Evolutionary conservation across 1,139 yeast genomes (phyloP).

Genomic region (Kodamaea plutei): DNA sequence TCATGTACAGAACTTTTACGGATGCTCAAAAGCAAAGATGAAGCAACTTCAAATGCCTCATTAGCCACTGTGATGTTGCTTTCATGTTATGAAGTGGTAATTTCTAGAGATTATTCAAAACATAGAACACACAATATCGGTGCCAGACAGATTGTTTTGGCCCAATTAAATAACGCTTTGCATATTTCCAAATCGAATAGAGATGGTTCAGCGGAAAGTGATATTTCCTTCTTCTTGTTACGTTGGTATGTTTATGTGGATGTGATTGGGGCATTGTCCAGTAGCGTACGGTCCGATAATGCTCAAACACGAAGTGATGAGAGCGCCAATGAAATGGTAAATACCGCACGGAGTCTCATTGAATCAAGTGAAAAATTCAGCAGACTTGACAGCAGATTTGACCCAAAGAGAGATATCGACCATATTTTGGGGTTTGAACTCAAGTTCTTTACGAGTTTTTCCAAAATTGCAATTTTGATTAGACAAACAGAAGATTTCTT

Average conservation of each 20-base stretch:
- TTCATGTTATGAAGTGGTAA: constrained; percentile 59
- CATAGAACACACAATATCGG: constrained; percentile 70
- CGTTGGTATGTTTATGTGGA: constrained; percentile 75
- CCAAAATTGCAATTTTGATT: constrained; percentile 43
- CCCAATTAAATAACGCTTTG: constrained; percentile 36
- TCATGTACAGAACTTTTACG: constrained; percentile 55
- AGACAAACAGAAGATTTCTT: constrained; percentile 30
- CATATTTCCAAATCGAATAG: constrained; percentile 2
- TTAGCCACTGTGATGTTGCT: constrained; percentile 60
- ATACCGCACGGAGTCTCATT: constrained; percentile 2
- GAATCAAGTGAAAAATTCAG: constrained; percentile 9
- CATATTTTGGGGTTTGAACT: constrained; percentile 58
- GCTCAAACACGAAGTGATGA: neutral
- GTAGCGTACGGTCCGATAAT: constrained; percentile 10
- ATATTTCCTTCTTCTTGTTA: constrained; percentile 56
- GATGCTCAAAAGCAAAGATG: constrained; percentile 47
- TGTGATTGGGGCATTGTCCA: constrained; percentile 56
- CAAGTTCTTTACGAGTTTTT: constrained; percentile 46
- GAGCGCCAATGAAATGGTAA: constrained; percentile 3
- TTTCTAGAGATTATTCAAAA: constrained; percentile 42
- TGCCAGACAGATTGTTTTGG: constrained; percentile 61
- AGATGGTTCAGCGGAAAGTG: constrained; percentile 22
- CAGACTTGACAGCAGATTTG: constrained; percentile 7
- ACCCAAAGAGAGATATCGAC: constrained; percentile 47
- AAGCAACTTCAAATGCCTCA: constrained; percentile 64